Base-by-base conservation (phyloP, 768 basidiomycete genomes). In the Tricholomella constricta region DNA sequence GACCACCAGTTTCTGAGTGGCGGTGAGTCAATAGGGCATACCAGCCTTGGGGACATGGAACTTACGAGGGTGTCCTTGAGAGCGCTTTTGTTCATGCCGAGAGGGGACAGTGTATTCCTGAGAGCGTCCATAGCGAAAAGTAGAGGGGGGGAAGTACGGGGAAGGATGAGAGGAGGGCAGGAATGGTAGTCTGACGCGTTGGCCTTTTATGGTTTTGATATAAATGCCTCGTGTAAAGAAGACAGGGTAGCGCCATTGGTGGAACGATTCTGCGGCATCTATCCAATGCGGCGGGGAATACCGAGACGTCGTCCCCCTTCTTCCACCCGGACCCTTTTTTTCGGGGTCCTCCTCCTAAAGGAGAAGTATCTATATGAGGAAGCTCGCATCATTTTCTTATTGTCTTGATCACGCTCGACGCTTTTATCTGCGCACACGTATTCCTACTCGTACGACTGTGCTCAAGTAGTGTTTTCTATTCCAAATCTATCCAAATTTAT, bases 21-120 rank as follows among this genome's bases (percentile, higher is more conserved):
- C 23, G 41, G 26, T 57, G 15, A 54, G 52, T 62, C 34, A n/a
- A 61, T 47, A 51, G 38, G 26, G 54, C 54, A 51, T 42, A 38
- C 12, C 42, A 25, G 40, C 11, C 37, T 47, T 8, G 20, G 26
- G 19, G 9, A 34, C n/a, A 38, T 23, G 15, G 46, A 45, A 68
- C 79, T 46, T 67, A 90, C 90, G 35, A 92, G 74, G 34, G 90
- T 92, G 60, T 92, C 90, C 58, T 91, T 88, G 32, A 92, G 74
- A 27, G 89, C 83, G 36, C 77, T 79, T 27, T 84, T 81, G 61
- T 81, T 83, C 73, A 84, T 79, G 52, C 81, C 83, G 48, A 87
- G 69, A 8, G 89, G 90, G 59, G 86, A 86, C 41, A 92, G 72
- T 55, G 91, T 72, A 64, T 68, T 85, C 74, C 84, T 88, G 57